phyloP scores from a whole-genome alignment of 345 rosid genomes.

The Microcos paniculata region DNA sequence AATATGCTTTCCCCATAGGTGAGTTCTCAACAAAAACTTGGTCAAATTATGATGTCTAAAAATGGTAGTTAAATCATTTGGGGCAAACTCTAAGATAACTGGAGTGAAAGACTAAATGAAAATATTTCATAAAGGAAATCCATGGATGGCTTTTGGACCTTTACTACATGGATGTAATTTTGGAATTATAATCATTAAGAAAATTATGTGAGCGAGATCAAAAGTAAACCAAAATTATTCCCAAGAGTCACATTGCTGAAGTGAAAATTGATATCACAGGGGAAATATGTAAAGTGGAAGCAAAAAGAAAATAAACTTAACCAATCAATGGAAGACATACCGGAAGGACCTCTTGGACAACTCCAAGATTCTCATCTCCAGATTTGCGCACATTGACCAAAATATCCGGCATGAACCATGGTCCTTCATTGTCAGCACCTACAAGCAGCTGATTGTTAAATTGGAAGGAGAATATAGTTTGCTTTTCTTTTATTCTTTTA shows the following conservation, averaged over 20 bases:
- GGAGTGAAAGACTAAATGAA: not conserved
- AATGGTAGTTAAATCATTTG: not conserved
- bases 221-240: not conserved
- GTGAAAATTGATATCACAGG: not conserved
- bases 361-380: constrained; percentile 62
- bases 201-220: not conserved
- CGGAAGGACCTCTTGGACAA: constrained; percentile 78
- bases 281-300: not conserved
- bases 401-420: constrained; percentile 88
- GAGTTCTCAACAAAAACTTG: not conserved
- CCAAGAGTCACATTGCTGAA: not conserved
- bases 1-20: not conserved
- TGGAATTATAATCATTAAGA: not conserved
- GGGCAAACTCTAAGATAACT: no score
- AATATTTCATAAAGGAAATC: not conserved
- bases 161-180: not conserved
- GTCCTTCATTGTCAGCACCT: constrained; percentile 84
- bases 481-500: not conserved
- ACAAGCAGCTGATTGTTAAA: constrained; percentile 19
- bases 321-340: constrained; percentile 38
- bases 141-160: not conserved
- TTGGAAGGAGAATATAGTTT: not conserved
- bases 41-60: not conserved
- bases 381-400: constrained; percentile 70
- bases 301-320: not conserved